A percentile compares a stretch with the other conserved stretches of the same genome.
Evolutionary conservation across 176 grass and related monocot species (phyloP).

Genomic region (Avena insularis): DNA sequence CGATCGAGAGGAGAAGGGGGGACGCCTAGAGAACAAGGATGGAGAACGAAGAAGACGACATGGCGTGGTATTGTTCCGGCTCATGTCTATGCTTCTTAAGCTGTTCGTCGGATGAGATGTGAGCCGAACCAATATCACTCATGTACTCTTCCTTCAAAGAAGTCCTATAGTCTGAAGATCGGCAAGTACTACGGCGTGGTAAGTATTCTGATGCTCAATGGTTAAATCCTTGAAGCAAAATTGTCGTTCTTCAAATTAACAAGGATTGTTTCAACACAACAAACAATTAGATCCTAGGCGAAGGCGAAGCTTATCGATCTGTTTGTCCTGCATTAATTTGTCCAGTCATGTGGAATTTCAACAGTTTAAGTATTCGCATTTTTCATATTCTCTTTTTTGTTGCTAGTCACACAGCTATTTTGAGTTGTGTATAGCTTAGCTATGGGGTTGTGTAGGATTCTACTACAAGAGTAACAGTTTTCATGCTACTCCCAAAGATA

Average conservation of each 20-base stretch:
- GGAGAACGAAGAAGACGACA: conserved; percentile 62
- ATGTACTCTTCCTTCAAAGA: conserved; percentile 66
- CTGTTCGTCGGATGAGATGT: conserved; percentile 33
- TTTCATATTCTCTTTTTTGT: background rate
- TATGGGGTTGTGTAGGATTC: background rate
- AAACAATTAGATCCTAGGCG: background rate
- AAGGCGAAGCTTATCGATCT: background rate
- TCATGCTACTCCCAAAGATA: background rate
- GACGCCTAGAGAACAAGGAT: background rate
- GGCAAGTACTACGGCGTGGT: background rate
- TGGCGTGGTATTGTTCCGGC: conserved; percentile 67
- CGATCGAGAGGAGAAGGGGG: background rate
- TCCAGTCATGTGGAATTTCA: background rate
- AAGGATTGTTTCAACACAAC: background rate
- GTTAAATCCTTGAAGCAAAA: conserved; percentile 16
- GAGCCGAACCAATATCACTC: conserved; percentile 84
- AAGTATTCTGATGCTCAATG: conserved; percentile 19
- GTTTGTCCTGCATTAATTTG: conserved; percentile 1
- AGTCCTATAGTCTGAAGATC: background rate
- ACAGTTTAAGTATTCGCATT: background rate
- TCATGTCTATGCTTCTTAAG: conserved; percentile 45
- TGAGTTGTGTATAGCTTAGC: background rate
- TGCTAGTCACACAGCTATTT: background rate
- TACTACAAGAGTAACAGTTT: background rate
- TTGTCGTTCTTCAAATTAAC: background rate